Percentiles rank a stretch among this genome's conserved stretches.
Conservation (phyloP, 1,139 yeast species). For the Magnusiomyces sp. region DNA sequence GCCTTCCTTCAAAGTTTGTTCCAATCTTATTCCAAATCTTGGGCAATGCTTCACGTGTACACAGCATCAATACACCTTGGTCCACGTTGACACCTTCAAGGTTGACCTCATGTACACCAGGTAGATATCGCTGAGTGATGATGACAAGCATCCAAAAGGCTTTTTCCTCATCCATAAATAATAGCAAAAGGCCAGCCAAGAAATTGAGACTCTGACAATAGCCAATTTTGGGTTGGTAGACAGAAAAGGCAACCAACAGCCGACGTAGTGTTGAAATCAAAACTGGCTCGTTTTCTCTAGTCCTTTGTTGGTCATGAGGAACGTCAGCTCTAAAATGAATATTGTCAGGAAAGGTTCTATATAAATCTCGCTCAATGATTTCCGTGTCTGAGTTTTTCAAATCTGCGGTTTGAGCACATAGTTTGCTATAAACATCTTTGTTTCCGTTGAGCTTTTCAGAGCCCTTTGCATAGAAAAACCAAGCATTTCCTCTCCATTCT, state of each 20-base stretch:
- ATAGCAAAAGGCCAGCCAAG: constrained; percentile 71
- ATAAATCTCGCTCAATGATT: constrained; percentile 84
- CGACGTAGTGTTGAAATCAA: constrained; percentile 66
- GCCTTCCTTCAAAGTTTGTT: constrained; percentile 32
- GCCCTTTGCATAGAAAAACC: constrained; percentile 97
- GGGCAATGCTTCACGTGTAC: constrained; percentile 78
- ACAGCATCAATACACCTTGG: constrained; percentile 87
- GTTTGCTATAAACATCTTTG: constrained; percentile 61
- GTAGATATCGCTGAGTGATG: constrained; percentile 73
- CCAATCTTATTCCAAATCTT: constrained; percentile 58
- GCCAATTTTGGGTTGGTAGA: constrained; percentile 83
- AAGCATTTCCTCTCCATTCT: constrained; percentile 93
- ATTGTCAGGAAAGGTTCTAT: constrained; percentile 93
- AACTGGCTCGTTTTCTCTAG: constrained; percentile 47
- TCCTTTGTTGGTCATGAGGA: constrained; percentile 1
- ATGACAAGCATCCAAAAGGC: constrained; percentile 96
- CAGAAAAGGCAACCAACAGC: constrained; percentile 75
- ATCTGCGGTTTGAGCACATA: constrained; percentile 48
- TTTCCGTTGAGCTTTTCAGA: constrained; percentile 61
- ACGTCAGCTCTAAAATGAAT: constrained; percentile 50
- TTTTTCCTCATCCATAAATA: constrained; percentile 81
- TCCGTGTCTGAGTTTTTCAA: constrained; percentile 59
- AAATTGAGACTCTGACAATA: constrained; percentile 93
- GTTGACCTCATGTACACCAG: constrained; percentile 85
- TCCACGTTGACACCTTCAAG: constrained; percentile 92